Evolutionary conservation across 148 eudicot genomes (phyloP), one percentile per base, ranked within the genome.

Genomic region (Fagopyrum tataricum): DNA sequence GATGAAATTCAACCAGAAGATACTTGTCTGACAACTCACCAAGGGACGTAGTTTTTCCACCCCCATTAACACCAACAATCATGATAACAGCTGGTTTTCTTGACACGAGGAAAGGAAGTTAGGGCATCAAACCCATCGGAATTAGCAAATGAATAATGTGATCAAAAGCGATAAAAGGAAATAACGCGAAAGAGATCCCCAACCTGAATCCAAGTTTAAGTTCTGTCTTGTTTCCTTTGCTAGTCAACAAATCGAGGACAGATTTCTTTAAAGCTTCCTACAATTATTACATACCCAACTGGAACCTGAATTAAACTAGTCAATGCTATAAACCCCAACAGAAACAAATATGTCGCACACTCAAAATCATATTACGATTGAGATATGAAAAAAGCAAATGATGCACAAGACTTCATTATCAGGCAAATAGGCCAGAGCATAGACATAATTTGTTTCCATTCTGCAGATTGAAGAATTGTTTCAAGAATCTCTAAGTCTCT

Each of bases 31-130:
- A 48, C 24, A 55, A 73, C 93, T 82, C 86, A 95, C 97, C 97
- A 76, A 95, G 93, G 72, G 99, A 95, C 67, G 99, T 95, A 0
- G 99, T 95, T 81, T 95, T 95, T 41, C 99, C 99, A 53, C 99
- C 99, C 75, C 99, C 99, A 80, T 95, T 95, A 72, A 95, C 99
- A 77, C 99, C 99, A 72, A 95, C 99, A 69, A 95, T 90, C 84
- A 95, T 85, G 79, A 95, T 78, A 47, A 95, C 99, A 68, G 99
- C 93, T 39, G 99, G 99, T 84, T 95, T 95, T 84, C 99, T 95
- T 39, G 78, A 49, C 53, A 70, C 47, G 23, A 80, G 17, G 73
- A 70, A 43, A 49, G 7, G 40, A 14, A n/a, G 12, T 26, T 66
- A 15, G 56, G 41, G 31, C 71, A 81, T 48, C 26, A 56, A 48